Base-by-base conservation (phyloP, 352 stramenopile species). In the Phytopythium mirpurense region DNA sequence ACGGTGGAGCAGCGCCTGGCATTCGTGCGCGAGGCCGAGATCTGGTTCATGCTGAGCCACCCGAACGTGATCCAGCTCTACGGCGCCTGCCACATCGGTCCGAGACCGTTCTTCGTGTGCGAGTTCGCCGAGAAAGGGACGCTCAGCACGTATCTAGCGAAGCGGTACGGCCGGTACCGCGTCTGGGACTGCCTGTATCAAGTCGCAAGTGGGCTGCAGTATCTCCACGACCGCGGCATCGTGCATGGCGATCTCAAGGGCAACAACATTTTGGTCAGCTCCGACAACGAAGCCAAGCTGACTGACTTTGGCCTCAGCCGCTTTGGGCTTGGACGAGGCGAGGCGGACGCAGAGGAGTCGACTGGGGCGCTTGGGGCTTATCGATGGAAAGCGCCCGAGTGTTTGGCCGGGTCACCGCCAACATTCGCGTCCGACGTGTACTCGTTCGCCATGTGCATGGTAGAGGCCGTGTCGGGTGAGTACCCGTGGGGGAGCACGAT, bases 51-150 rank as follows among this genome's bases (percentile, higher is more conserved):
- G 53, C 53, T 72, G 3, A 65, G 61, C 23, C 60, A 72, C 34
- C 60, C 60, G 5, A 60, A 72, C 44, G 51, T 72, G 21, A 52
- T 72, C 14, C 57, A 68, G 37, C 56, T 72, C 9, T 72, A 61
- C 37, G 64, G 64, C 14, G 64, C 60, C 0, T 68, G 60, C 19
- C 60, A 72, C 21, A 56, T 72, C 23, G 64, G 60, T 10, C 54
- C 63, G 26, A 60, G 35, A 15, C 35, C 64, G 21, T 68, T 65
- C 63, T 71, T 71, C 55, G 51, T 71, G 32, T 71, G 59, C 36
- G 32, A 36, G 59, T 40, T 40, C 3, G 14, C 35, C 35, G 35
- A 11, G 11, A 6, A 19, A 40, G 2, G 12, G 14, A 19, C 35
- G 35, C 35, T 40, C 35, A 40, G 32, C 32, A 16, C 7, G 7